Conservation (phyloP, 108 stramenopile species). For the Cyclotella choctawhatcheeana region DNA sequence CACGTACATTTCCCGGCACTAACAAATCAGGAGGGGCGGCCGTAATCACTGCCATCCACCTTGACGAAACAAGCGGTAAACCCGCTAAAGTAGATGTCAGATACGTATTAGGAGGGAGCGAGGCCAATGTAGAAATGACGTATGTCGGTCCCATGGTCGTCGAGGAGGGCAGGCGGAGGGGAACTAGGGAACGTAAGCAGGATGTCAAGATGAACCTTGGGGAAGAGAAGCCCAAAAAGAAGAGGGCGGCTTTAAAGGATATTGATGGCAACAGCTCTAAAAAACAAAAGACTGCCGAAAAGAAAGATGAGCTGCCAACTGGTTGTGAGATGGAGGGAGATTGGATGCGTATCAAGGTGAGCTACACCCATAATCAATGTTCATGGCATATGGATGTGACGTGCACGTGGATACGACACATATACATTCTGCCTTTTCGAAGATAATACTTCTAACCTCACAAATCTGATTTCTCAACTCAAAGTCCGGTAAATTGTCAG, state of each 20-base stretch:
- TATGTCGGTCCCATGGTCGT: background rate
- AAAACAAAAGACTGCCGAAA: background rate
- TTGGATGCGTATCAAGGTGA: conserved; percentile 17
- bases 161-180: background rate
- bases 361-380: background rate
- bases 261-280: conserved; percentile 12
- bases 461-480: background rate
- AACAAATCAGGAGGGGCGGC: background rate
- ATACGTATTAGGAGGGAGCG: conserved; percentile 8
- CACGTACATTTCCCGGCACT: background rate
- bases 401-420: too few species aligned
- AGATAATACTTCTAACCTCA: background rate
- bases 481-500: conserved; percentile 9
- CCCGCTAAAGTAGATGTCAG: conserved; percentile 5
- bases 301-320: background rate
- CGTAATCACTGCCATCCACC: background rate
- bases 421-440: background rate
- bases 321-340: conserved; percentile 12
- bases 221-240: background rate
- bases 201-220: conserved; percentile 19
- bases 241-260: conserved; percentile 16
- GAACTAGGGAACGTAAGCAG: conserved; percentile 2
- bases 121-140: background rate
- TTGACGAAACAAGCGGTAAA: background rate
- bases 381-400: too few species aligned